A percentile compares a stretch with the other conserved stretches of the same genome.
phyloP scores from a whole-genome alignment of 768 basidiomycete species.

The Cystobasidium ongulense region DNA sequence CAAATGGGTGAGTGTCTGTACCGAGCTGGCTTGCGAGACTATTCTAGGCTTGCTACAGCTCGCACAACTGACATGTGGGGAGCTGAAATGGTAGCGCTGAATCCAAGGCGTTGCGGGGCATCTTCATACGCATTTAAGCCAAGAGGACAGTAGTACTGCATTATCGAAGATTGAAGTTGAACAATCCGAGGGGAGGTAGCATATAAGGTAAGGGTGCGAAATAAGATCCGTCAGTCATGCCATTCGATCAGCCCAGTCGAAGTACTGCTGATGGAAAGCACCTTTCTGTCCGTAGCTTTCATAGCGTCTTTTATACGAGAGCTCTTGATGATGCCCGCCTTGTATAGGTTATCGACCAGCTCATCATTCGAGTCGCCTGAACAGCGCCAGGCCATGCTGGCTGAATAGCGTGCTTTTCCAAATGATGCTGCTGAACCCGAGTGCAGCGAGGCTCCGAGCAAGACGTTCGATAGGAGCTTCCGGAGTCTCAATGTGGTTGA shows the following conservation, averaged over 20 bases:
- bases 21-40: background rate
- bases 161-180: background rate
- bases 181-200: no score
- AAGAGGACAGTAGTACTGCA: constrained; percentile 11
- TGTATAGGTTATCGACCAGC: constrained; percentile 25
- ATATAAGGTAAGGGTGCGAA: background rate
- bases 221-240: no score
- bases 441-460: background rate
- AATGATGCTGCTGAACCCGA: background rate
- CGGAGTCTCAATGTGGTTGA: background rate
- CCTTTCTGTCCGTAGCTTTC: constrained; percentile 28
- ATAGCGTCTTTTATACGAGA: constrained; percentile 8
- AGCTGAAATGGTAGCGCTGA: constrained; percentile 86
- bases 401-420: background rate
- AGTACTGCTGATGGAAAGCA: background rate
- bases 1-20: background rate
- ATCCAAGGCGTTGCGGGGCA: constrained; percentile 59
- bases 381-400: constrained; percentile 18
- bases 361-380: constrained; percentile 11
- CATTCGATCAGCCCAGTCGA: no score
- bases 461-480: background rate
- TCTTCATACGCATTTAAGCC: constrained; percentile 60
- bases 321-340: constrained; percentile 29
- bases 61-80: constrained; percentile 73
- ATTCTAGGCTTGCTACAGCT: no score